These are phyloP conservation scores for Leishmania major DNA, from an alignment of 208 protist species.

Conservation along the genomic window DNA sequence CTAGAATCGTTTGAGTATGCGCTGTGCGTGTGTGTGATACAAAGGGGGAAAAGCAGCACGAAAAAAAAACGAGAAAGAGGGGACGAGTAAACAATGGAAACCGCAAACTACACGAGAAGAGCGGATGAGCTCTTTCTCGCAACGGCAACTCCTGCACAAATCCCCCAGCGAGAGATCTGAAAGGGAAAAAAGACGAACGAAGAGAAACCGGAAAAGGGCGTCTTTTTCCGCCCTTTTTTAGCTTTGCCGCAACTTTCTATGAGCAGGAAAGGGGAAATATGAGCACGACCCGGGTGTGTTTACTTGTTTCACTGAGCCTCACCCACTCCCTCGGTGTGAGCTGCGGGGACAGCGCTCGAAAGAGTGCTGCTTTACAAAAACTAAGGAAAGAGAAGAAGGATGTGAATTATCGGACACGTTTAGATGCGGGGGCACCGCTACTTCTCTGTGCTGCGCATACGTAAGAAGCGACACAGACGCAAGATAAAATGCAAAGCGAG, in stretches of 20 bases:
- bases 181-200: background rate
- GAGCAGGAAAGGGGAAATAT: background rate
- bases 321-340: background rate
- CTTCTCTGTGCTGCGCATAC: background rate
- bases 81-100: background rate
- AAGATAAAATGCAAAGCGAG: slow-evolving; percentile 8
- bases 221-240: too few species aligned
- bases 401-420: background rate
- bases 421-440: background rate
- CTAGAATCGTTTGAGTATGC: background rate
- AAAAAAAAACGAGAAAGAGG: slow-evolving; percentile 6
- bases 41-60: background rate
- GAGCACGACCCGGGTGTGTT: background rate
- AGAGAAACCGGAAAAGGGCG: background rate
- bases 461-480: background rate
- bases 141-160: background rate
- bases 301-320: background rate
- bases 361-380: background rate
- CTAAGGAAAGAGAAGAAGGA: background rate
- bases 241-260: background rate
- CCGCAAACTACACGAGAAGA: background rate
- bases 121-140: background rate
- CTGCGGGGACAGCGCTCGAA: background rate
- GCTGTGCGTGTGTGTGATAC: background rate
- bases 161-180: background rate